A percentile compares a stretch with the other conserved stretches of the same genome.
phyloP scores from a whole-genome alignment of 1,284 basidiomycete genomes.

The Binderoboletus segoi region DNA sequence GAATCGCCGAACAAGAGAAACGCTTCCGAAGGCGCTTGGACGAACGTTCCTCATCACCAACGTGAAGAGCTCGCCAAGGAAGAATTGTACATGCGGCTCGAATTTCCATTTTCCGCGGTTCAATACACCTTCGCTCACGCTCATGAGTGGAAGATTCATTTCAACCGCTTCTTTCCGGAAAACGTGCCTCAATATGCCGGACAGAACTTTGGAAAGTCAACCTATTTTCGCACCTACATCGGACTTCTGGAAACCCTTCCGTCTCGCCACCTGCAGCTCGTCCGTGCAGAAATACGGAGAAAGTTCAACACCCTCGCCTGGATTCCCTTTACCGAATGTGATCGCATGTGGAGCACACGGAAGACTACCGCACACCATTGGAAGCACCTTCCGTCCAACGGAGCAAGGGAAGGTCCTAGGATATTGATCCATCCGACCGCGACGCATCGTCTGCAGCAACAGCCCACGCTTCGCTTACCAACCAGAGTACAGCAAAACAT shows the following conservation, averaged over 20 bases:
- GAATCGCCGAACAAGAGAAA: constrained; percentile 9
- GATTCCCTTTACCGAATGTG: background rate
- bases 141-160: background rate
- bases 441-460: no score
- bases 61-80: background rate
- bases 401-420: no score
- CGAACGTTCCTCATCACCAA: background rate
- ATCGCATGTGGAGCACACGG: background rate
- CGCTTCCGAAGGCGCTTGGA: background rate
- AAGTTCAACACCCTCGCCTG: background rate
- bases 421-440: no score
- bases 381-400: no score
- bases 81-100: background rate
- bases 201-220: background rate
- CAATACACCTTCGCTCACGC: background rate
- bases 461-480: no score
- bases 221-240: background rate
- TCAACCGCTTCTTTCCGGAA: constrained; percentile 5
- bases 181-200: background rate
- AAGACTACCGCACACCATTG: no score
- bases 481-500: no score
- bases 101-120: background rate
- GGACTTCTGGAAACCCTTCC: background rate
- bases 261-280: no score
- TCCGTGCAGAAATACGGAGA: background rate